Base-by-base conservation (phyloP, 805 yeast genomes). In the Ogataea dorogensis region DNA sequence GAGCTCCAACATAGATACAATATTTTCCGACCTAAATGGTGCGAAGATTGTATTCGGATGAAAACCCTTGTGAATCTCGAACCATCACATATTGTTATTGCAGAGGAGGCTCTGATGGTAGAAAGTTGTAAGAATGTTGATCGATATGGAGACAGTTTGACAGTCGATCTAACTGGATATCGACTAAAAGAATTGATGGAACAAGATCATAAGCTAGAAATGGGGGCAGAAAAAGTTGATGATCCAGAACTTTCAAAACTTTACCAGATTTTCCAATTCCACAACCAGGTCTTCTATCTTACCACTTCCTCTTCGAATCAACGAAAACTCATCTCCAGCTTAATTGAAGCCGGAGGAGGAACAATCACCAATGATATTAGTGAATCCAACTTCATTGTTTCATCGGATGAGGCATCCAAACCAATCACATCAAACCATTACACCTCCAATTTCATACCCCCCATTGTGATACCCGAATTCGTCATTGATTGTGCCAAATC, bases 21-120 rank as follows among this genome's bases (percentile, higher is more conserved):
- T 49, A 65, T 91, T 0, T 53, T 87, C 6, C 68, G 60, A 33
- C 87, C 94, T 1, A 55, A 61, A 19, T 91, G 96, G 95, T 54
- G 86, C 5, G 64, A 77, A 28, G 89, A 85, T 46, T 78, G 93
- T 47, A 61, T 85, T 2, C 50, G 56, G 12, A 54, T 63, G 10
- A 49, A 56, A 1, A 33, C 48, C 2, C 29, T 77, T 2, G 56
- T 86, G 0, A 70, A 68, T 2, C 46, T 83, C 5, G 95, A 85
- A 46, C 83, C 86, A 0, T 51, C 56, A 14, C 81, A 86, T 49
- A 64, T 81, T 24, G 70, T 73, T 17, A 49, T 47, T 32, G 75
- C 71, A 2, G 64, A 67, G 5, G 54, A 63, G 3, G 40, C 36
- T 0, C 43, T 66, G 15, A 31, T 49, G 13, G 44, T 44, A 1